Evolutionary conservation across 1,139 yeast genomes (phyloP).

Genomic region (Pichia sp.): DNA sequence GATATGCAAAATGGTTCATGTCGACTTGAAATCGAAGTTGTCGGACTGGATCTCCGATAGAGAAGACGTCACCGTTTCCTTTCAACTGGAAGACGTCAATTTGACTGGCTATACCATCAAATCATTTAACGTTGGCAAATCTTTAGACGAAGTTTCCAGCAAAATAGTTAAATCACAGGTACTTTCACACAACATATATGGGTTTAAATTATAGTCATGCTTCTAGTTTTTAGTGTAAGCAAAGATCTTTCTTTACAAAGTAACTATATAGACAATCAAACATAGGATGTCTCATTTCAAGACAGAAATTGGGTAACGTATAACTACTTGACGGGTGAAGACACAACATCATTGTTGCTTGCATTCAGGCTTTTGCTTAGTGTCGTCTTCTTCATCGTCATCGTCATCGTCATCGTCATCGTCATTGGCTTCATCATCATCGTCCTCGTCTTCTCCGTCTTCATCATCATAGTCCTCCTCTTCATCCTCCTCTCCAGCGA

Average conservation of each 20-base stretch:
- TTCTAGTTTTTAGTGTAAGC: not conserved
- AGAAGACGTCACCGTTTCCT: not conserved
- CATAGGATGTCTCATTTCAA: not conserved
- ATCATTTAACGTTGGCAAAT: not conserved
- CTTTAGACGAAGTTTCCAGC: not conserved
- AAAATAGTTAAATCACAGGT: not conserved
- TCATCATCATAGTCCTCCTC: conserved; percentile 36
- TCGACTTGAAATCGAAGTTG: not conserved
- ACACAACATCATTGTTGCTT: conserved; percentile 17
- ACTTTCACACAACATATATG: not conserved
- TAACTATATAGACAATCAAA: not conserved
- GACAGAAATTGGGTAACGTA: not conserved
- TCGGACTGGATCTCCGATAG: conserved; percentile 5
- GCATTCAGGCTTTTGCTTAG: conserved; percentile 18
- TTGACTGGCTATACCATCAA: not conserved
- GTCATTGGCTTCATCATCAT: conserved; percentile 47
- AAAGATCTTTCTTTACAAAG: not conserved
- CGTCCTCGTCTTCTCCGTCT: conserved; percentile 38
- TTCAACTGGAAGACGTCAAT: conserved; percentile 1
- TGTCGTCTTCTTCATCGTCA: conserved; percentile 10
- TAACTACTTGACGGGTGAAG: not conserved
- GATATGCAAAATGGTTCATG: not conserved
- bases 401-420: conserved; percentile 10
- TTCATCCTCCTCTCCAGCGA: conserved; percentile 39
- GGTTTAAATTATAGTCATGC: not conserved